phyloP scores from a whole-genome alignment of 345 rosid species.

The Anastatica hierochuntica region DNA sequence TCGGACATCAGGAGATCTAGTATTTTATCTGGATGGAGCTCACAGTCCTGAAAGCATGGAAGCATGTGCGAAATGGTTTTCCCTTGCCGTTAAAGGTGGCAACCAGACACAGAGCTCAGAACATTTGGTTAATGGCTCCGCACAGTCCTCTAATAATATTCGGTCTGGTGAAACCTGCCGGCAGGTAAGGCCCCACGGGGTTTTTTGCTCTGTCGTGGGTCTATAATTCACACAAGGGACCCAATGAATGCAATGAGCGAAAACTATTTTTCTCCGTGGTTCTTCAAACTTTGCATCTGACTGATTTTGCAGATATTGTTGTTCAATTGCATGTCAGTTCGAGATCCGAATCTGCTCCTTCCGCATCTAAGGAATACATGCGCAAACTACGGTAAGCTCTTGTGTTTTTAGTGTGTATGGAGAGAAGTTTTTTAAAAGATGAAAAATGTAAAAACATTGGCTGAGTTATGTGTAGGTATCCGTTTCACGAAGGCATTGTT shows the following conservation, averaged over 20 bases:
- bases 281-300: constrained; percentile 1
- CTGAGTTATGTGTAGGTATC: constrained; percentile 42
- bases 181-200: constrained; percentile 36
- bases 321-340: constrained; percentile 57
- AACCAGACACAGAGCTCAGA: constrained; percentile 26
- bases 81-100: constrained; percentile 47
- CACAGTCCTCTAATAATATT: constrained; percentile 27
- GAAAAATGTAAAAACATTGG: constrained; percentile 9
- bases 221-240: too few species aligned
- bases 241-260: too few species aligned
- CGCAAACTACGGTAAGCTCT: constrained; percentile 41
- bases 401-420: neutral
- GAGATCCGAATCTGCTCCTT: constrained; percentile 72
- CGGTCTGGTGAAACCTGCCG: constrained; percentile 30
- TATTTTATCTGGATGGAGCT: constrained; percentile 94
- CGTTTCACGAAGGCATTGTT: constrained; percentile 82
- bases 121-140: constrained; percentile 27
- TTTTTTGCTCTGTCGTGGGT: constrained; percentile 9
- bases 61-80: constrained; percentile 86
- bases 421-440: too few species aligned
- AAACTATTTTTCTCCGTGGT: neutral
- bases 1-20: constrained; percentile 47
- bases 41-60: constrained; percentile 98
- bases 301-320: constrained; percentile 59
- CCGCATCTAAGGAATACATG: constrained; percentile 47